phyloP scores from a whole-genome alignment of 2,329 filamentous ascomycete species.

The Sordariomycetes sp. region DNA sequence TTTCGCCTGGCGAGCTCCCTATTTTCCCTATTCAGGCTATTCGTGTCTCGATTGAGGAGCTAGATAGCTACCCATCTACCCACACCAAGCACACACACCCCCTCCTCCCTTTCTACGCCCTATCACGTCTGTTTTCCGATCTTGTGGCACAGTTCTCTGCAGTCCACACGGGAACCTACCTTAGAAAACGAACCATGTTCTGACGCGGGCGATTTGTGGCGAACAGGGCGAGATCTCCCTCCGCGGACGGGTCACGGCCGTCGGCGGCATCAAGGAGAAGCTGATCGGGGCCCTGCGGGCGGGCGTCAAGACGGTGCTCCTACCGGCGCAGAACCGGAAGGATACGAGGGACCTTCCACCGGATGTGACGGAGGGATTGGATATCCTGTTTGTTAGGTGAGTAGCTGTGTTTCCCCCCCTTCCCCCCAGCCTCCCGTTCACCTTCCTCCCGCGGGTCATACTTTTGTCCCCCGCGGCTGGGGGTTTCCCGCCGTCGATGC shows the following conservation, averaged over 20 bases:
- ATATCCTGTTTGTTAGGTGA: constrained; percentile 84
- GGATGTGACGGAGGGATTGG: constrained; percentile 77
- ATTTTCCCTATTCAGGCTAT: constrained; percentile 3
- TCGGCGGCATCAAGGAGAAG: constrained; percentile 98
- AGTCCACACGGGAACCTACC: not conserved
- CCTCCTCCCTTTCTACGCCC: not conserved
- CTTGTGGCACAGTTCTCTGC: constrained; percentile 9
- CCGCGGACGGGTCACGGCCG: constrained; percentile 80
- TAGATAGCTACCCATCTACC: not conserved
- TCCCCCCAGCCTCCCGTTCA: constrained; percentile 19
- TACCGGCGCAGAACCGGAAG: constrained; percentile 83
- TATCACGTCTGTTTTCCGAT: constrained; percentile 6
- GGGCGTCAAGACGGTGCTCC: constrained; percentile 85
- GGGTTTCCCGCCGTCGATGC: not conserved
- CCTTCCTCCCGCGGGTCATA: not conserved
- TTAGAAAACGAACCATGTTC: constrained; percentile 5
- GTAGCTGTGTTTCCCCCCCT: constrained; percentile 19
- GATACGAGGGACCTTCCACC: constrained; percentile 83
- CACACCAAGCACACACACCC: not conserved
- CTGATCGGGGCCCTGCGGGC: constrained; percentile 87
- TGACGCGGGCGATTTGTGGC: constrained; percentile 7
- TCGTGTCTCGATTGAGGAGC: not conserved
- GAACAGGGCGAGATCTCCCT: constrained; percentile 60
- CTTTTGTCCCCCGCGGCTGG: not conserved
- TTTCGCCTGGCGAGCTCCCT: not conserved